phyloP scores from a whole-genome alignment of 495 filamentous ascomycete species.

The Penicillium cataractarum region DNA sequence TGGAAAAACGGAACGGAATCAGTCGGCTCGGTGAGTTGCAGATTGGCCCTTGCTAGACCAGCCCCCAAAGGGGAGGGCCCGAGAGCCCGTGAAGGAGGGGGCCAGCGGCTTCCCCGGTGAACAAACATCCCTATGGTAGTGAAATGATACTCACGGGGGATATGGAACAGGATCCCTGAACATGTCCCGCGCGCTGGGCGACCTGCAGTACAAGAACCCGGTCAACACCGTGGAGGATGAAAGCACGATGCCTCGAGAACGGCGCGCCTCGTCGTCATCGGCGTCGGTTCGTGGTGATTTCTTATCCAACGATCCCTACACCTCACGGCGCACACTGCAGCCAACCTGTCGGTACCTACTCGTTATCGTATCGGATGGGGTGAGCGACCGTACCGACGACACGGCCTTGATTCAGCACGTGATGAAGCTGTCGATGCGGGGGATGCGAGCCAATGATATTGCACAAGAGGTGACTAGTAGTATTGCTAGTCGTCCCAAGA shows the following conservation, averaged over 20 bases:
- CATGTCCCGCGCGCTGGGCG: constrained; percentile 50
- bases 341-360: constrained; percentile 36
- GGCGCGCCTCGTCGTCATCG: constrained; percentile 27
- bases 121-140: neutral
- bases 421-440: constrained; percentile 38
- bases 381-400: constrained; percentile 37
- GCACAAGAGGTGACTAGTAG: constrained; percentile 32
- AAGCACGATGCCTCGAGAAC: neutral
- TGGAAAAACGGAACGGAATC: constrained; percentile 31
- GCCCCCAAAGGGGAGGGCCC: neutral
- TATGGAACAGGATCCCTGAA: constrained; percentile 37
- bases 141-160: neutral
- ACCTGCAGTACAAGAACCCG: constrained; percentile 48
- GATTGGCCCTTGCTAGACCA: neutral
- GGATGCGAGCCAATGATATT: constrained; percentile 36
- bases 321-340: constrained; percentile 27
- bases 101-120: neutral
- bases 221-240: constrained; percentile 32
- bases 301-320: constrained; percentile 41
- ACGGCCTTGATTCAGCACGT: constrained; percentile 37
- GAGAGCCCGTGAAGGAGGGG: neutral
- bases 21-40: constrained; percentile 36
- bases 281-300: constrained; percentile 32
- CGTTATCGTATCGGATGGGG: constrained; percentile 38
- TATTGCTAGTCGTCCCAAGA: constrained; percentile 17